A percentile compares a stretch with the other conserved stretches of the same genome.
phyloP scores from a whole-genome alignment of 176 grass and related monocot species.

The Triticum turgidum region DNA sequence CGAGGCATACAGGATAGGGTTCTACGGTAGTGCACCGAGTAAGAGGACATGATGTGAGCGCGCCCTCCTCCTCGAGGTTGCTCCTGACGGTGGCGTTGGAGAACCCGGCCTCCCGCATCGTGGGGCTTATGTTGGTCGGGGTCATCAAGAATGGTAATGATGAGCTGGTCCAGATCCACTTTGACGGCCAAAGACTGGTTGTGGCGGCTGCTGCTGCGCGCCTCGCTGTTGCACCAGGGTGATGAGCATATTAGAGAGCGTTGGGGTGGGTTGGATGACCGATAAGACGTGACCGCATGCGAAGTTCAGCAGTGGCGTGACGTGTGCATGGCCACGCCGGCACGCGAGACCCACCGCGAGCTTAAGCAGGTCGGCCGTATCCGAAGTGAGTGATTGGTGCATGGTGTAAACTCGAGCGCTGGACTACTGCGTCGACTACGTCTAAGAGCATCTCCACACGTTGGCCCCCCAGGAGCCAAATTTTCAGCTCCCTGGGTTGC shows the following conservation, averaged over 20 bases:
- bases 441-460: too few species aligned
- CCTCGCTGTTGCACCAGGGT: constrained; percentile 19
- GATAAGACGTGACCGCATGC: constrained; percentile 36
- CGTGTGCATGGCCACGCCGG: constrained; percentile 75
- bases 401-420: constrained; percentile 70
- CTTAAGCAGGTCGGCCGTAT: constrained; percentile 87
- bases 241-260: constrained; percentile 81
- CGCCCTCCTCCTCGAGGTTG: constrained; percentile 67
- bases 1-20: too few species aligned
- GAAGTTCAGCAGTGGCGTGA: constrained; percentile 63
- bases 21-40: too few species aligned
- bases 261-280: constrained; percentile 61
- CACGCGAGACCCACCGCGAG: constrained; percentile 62
- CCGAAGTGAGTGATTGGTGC: constrained; percentile 85
- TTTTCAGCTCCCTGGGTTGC: too few species aligned
- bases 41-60: not conserved
- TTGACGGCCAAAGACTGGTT: constrained; percentile 45
- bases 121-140: constrained; percentile 64
- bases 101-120: constrained; percentile 87
- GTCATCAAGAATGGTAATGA: constrained; percentile 85
- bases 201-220: constrained; percentile 42
- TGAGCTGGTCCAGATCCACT: constrained; percentile 74
- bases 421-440: too few species aligned
- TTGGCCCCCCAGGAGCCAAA: too few species aligned
- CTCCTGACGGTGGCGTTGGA: constrained; percentile 75